These are phyloP conservation scores for Xylaria nigripes DNA, from an alignment of 495 filamentous ascomycete species.

Conservation along the genomic window DNA sequence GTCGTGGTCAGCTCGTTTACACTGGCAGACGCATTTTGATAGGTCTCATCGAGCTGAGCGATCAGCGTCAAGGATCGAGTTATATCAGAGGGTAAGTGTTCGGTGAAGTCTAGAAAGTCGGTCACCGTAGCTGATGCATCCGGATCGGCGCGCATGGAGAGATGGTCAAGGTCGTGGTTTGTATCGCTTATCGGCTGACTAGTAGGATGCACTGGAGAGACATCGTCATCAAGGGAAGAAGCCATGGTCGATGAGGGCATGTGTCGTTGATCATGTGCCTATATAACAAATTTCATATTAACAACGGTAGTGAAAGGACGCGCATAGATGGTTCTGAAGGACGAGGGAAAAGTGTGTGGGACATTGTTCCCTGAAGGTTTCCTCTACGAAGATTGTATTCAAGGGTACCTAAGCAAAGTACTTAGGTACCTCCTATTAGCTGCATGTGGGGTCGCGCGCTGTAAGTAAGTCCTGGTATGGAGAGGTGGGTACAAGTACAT, in stretches of 20 bases:
- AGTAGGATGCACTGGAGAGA: slow-evolving; percentile 29
- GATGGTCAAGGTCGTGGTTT: slow-evolving; percentile 25
- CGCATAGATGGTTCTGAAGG: background rate
- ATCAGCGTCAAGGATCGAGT: slow-evolving; percentile 85
- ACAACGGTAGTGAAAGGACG: background rate
- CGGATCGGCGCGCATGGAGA: slow-evolving; percentile 55
- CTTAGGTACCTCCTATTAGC: no score
- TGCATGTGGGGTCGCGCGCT: no score
- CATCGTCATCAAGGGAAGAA: slow-evolving; percentile 18
- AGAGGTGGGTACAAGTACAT: no score
- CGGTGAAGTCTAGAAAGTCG: slow-evolving; percentile 93
- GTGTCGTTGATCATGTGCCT: background rate
- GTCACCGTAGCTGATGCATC: slow-evolving; percentile 91
- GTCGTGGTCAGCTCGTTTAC: slow-evolving; percentile 65
- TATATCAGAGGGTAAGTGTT: slow-evolving; percentile 91
- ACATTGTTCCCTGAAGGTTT: background rate
- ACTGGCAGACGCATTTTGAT: slow-evolving; percentile 52
- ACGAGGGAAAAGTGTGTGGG: background rate
- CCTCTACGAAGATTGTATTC: no score
- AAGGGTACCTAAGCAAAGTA: no score
- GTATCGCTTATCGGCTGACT: slow-evolving; percentile 23
- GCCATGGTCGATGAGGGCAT: slow-evolving; percentile 15
- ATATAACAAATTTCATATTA: slow-evolving; percentile 1
- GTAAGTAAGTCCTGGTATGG: no score
- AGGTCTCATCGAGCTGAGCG: slow-evolving; percentile 67